These are phyloP conservation scores for Sporopachydermia quercuum DNA, from an alignment of 805 yeast genomes.

Conservation along the genomic window DNA sequence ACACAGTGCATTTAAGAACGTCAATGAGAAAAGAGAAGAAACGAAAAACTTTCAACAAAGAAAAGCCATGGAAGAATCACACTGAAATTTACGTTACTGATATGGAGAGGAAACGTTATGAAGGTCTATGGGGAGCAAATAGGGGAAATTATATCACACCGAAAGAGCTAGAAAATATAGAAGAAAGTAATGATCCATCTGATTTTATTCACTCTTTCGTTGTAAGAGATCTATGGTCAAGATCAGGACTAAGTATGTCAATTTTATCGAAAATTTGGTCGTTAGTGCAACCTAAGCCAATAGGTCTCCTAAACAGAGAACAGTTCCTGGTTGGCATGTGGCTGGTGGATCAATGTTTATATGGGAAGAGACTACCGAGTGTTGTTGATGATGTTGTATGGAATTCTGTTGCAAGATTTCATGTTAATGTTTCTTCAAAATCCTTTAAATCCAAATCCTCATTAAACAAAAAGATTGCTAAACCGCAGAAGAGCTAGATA, in stretches of 20 bases:
- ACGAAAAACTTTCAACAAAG: conserved; percentile 44
- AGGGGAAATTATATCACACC: conserved; percentile 33
- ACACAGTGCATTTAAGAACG: conserved; percentile 4
- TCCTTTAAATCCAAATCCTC: too few species aligned
- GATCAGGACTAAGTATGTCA: conserved; percentile 59
- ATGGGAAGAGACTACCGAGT: conserved; percentile 81
- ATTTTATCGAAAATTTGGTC: conserved; percentile 52
- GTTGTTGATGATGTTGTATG: conserved; percentile 55
- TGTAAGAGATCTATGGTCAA: conserved; percentile 65
- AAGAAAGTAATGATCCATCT: conserved; percentile 17
- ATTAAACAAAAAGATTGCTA: too few species aligned
- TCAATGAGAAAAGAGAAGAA: conserved; percentile 24
- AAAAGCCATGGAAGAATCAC: conserved; percentile 91
- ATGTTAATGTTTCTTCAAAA: conserved; percentile 17
- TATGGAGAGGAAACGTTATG: conserved; percentile 75
- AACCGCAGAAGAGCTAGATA: too few species aligned
- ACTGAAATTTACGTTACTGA: conserved; percentile 33
- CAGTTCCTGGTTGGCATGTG: conserved; percentile 96
- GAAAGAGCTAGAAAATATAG: conserved; percentile 8
- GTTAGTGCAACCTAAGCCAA: conserved; percentile 48
- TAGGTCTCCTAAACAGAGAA: conserved; percentile 63
- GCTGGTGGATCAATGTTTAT: conserved; percentile 90
- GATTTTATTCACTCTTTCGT: conserved; percentile 41
- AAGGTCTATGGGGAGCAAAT: conserved; percentile 88
- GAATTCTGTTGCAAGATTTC: conserved; percentile 48